phyloP scores from a whole-genome alignment of 2,329 filamentous ascomycete genomes.

The Pyricularia grisea region DNA sequence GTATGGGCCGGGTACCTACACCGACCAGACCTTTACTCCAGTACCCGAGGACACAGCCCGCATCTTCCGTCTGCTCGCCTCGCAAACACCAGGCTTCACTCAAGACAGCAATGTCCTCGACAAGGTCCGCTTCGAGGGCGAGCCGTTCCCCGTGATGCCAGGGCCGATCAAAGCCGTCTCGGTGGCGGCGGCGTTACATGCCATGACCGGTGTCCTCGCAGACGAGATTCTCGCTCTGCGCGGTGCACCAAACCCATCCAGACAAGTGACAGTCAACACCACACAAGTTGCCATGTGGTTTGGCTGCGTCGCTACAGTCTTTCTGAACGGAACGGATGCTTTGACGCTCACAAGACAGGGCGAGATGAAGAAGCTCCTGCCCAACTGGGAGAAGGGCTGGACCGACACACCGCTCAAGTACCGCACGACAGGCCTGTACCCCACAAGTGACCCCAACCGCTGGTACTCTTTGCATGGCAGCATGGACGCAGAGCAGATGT shows the following conservation, averaged over 20 bases:
- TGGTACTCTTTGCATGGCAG: slow-evolving; percentile 42
- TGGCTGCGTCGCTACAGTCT: neutral
- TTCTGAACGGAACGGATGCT: neutral
- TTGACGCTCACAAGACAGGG: neutral
- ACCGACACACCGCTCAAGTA: neutral
- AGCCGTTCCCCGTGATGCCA: slow-evolving; percentile 20
- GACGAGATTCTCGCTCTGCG: slow-evolving; percentile 24
- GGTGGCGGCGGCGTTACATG: slow-evolving; percentile 22
- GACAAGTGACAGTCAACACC: neutral
- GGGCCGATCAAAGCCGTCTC: slow-evolving; percentile 24
- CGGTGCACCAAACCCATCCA: slow-evolving; percentile 9
- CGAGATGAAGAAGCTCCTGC: neutral
- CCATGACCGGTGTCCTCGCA: slow-evolving; percentile 24
- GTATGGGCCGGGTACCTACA: slow-evolving; percentile 22
- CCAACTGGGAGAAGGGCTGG: neutral
- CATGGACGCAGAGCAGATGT: slow-evolving; percentile 28
- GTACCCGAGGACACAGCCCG: slow-evolving; percentile 20
- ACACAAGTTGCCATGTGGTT: neutral
- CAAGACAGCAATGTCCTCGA: slow-evolving; percentile 16
- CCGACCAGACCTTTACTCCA: slow-evolving; percentile 16
- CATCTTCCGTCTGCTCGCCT: slow-evolving; percentile 20
- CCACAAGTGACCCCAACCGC: slow-evolving; percentile 30
- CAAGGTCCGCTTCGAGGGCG: slow-evolving; percentile 21
- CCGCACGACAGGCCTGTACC: slow-evolving; percentile 24
- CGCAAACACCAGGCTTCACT: slow-evolving; percentile 23